Evolutionary conservation across 352 stramenopile genomes (phyloP).

Genomic region (Phytopythium litorale): DNA sequence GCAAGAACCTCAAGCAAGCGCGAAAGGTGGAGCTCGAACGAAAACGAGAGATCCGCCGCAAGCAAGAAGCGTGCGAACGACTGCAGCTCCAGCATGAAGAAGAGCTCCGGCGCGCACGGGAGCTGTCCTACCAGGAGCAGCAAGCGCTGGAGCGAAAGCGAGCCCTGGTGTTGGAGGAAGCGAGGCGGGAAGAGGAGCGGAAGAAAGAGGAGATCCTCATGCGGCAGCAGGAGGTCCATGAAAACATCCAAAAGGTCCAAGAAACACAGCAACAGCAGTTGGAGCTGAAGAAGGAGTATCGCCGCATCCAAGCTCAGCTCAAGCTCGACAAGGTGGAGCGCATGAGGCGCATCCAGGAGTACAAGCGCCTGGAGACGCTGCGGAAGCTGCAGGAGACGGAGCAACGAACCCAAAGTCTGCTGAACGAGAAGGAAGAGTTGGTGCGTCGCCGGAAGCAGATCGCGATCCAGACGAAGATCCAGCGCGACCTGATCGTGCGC

Average conservation of each 20-base stretch:
- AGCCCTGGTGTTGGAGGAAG: slow-evolving; percentile 62
- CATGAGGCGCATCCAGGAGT: slow-evolving; percentile 90
- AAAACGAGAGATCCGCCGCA: slow-evolving; percentile 59
- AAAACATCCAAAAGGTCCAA: slow-evolving; percentile 65
- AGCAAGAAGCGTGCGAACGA: slow-evolving; percentile 55
- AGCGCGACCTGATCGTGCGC: slow-evolving; percentile 84
- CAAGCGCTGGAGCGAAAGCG: slow-evolving; percentile 71
- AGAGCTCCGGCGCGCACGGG: slow-evolving; percentile 47
- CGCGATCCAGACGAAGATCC: slow-evolving; percentile 81
- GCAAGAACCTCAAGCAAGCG: slow-evolving; percentile 64
- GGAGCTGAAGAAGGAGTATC: slow-evolving; percentile 83
- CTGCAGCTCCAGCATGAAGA: slow-evolving; percentile 56
- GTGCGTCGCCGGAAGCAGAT: slow-evolving; percentile 76
- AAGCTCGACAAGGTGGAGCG: slow-evolving; percentile 90
- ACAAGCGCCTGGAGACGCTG: slow-evolving; percentile 88
- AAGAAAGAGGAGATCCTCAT: slow-evolving; percentile 66
- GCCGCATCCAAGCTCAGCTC: slow-evolving; percentile 71
- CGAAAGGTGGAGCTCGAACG: slow-evolving; percentile 57
- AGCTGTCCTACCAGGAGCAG: slow-evolving; percentile 61
- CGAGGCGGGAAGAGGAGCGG: slow-evolving; percentile 63
- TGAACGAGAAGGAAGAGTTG: slow-evolving; percentile 77
- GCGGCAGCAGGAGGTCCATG: slow-evolving; percentile 63
- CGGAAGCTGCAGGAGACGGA: slow-evolving; percentile 86
- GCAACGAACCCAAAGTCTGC: slow-evolving; percentile 75
- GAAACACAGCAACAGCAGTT: slow-evolving; percentile 68